Conservation (phyloP, 768 basidiomycete species). For the Dacryopinax primogenitus region DNA sequence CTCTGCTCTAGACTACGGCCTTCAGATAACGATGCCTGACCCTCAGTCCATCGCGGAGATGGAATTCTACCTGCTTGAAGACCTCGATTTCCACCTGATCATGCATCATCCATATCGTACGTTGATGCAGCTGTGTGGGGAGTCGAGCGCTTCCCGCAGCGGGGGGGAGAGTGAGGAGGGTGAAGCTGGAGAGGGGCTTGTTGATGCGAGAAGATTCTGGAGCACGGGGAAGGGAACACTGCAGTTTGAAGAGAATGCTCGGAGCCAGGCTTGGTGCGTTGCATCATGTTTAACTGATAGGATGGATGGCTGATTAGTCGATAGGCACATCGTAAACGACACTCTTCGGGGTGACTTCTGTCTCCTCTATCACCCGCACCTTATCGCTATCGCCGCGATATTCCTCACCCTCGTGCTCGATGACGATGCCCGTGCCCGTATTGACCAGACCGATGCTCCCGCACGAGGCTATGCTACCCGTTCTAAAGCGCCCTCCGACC, state of each 20-base stretch:
- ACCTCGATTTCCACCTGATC: conserved; percentile 86
- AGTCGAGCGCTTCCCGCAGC: conserved; percentile 24
- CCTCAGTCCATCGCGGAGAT: conserved; percentile 63
- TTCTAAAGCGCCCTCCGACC: conserved; percentile 22
- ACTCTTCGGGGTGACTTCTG: conserved; percentile 87
- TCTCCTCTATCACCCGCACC: conserved; percentile 87
- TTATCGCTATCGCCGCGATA: conserved; percentile 83
- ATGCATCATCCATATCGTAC: conserved; percentile 94
- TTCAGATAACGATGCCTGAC: background rate
- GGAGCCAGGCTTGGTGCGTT: conserved; percentile 83
- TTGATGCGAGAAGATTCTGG: conserved; percentile 56
- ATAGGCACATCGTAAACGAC: conserved; percentile 92
- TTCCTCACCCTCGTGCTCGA: conserved; percentile 77
- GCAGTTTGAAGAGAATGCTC: conserved; percentile 55
- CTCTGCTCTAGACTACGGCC: background rate
- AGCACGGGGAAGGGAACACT: conserved; percentile 68
- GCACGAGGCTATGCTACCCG: conserved; percentile 29
- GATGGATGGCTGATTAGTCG: background rate
- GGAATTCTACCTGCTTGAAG: conserved; percentile 97
- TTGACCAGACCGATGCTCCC: conserved; percentile 41
- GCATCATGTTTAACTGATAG: background rate
- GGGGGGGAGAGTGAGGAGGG: conserved; percentile 12
- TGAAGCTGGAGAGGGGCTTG: conserved; percentile 43
- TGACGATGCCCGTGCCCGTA: conserved; percentile 36
- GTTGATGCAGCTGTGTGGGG: conserved; percentile 60